phyloP scores from a whole-genome alignment of 176 grass and related monocot species.

The Juncus inflexus region DNA sequence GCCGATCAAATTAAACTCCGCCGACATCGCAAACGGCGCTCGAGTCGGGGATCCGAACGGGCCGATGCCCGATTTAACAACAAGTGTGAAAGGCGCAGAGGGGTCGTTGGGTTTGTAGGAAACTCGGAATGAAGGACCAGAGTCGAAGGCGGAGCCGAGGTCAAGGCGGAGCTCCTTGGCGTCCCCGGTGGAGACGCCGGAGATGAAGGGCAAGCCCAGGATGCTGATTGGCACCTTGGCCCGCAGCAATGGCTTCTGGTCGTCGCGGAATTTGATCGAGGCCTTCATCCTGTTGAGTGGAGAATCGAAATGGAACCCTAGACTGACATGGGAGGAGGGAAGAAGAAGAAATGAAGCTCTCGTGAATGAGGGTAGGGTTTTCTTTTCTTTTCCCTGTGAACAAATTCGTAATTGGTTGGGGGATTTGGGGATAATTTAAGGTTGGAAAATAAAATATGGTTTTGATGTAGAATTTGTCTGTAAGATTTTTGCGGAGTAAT shows the following conservation, averaged over 20 bases:
- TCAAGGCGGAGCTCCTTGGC: constrained; percentile 64
- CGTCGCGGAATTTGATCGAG: constrained; percentile 80
- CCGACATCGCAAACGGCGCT: constrained; percentile 66
- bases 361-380: too few species aligned
- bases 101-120: constrained; percentile 72
- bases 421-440: too few species aligned
- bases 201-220: constrained; percentile 73
- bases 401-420: too few species aligned
- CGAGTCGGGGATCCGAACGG: constrained; percentile 46
- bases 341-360: neutral
- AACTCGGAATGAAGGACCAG: constrained; percentile 50
- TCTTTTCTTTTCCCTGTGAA: too few species aligned
- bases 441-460: too few species aligned
- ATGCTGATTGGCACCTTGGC: constrained; percentile 72
- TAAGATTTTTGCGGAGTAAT: too few species aligned
- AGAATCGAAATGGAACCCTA: neutral
- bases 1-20: constrained; percentile 64
- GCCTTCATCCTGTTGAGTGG: constrained; percentile 51
- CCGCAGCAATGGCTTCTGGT: constrained; percentile 57
- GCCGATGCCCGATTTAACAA: constrained; percentile 52
- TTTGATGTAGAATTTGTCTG: too few species aligned
- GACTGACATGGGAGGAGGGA: neutral
- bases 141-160: constrained; percentile 52
- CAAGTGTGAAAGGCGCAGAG: constrained; percentile 49
- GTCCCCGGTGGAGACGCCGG: constrained; percentile 57